A percentile compares a stretch with the other conserved stretches of the same genome.
phyloP scores from a whole-genome alignment of 192 early-diverging fungal genomes.

The Podila minutissima region DNA sequence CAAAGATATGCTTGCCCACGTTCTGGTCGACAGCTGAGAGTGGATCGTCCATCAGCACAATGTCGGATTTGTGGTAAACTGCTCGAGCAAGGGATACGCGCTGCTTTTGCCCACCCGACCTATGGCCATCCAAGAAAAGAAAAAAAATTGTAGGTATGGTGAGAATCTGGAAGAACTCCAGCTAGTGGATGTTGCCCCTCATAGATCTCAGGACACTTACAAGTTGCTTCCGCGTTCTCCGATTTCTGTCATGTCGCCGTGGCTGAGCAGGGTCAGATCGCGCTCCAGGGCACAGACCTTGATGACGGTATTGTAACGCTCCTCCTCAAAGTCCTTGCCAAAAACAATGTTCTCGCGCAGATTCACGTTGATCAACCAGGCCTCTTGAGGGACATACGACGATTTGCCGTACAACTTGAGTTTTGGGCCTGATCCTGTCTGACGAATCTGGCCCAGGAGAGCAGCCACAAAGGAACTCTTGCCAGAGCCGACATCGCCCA shows the following conservation, averaged over 20 bases:
- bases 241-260: conserved; percentile 63
- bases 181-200: no score
- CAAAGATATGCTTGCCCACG: conserved; percentile 74
- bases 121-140: neutral
- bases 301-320: conserved; percentile 55
- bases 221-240: conserved; percentile 87
- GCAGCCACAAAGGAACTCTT: conserved; percentile 85
- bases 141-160: no score
- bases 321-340: conserved; percentile 66
- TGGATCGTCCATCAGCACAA: conserved; percentile 78
- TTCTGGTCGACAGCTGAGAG: conserved; percentile 65
- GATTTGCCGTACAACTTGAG: conserved; percentile 67
- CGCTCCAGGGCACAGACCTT: conserved; percentile 80
- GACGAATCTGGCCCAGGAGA: conserved; percentile 65
- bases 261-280: conserved; percentile 81
- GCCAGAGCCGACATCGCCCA: conserved; percentile 83
- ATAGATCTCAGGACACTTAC: neutral
- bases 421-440: conserved; percentile 24
- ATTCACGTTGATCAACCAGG: conserved; percentile 87
- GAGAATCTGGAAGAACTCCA: no score
- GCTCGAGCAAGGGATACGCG: conserved; percentile 67
- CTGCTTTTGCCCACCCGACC: conserved; percentile 88
- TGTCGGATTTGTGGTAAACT: conserved; percentile 85
- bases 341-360: conserved; percentile 74
- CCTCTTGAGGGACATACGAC: conserved; percentile 80